Evolutionary conservation across 495 filamentous ascomycete species (phyloP).

Genomic region (Penicillium nucicola): DNA sequence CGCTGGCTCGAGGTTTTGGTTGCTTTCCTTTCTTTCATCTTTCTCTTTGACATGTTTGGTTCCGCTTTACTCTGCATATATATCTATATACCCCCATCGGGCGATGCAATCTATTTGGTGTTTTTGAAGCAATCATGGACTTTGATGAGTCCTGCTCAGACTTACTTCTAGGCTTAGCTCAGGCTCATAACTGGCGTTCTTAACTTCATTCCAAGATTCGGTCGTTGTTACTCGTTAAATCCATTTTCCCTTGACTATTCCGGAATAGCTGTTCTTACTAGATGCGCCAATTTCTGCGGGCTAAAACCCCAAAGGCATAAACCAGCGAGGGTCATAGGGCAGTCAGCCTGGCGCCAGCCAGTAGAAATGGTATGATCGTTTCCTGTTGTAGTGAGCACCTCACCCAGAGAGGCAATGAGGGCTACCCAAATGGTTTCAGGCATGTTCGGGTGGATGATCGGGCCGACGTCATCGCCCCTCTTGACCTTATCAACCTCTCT

Average conservation of each 20-base stretch:
- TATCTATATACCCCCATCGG: slow-evolving; percentile 25
- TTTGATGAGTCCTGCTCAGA: neutral
- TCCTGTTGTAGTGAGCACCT: no score
- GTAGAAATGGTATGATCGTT: no score
- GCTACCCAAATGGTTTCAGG: neutral
- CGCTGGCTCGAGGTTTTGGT: slow-evolving; percentile 15
- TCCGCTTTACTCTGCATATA: slow-evolving; percentile 27
- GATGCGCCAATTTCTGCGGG: no score
- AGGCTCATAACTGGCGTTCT: slow-evolving; percentile 12
- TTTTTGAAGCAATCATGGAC: slow-evolving; percentile 7
- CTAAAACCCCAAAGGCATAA: no score
- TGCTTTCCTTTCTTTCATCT: slow-evolving; percentile 13
- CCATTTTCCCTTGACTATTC: neutral
- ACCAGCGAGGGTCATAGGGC: no score
- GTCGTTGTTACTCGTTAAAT: slow-evolving; percentile 1
- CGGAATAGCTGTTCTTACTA: no score
- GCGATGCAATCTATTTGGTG: slow-evolving; percentile 27
- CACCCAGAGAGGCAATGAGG: no score
- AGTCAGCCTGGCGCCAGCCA: no score
- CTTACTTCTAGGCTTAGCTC: neutral
- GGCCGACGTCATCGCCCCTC: slow-evolving; percentile 28
- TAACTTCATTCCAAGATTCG: slow-evolving; percentile 19
- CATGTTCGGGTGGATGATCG: slow-evolving; percentile 6
- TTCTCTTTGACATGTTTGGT: slow-evolving; percentile 12
- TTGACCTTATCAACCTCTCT: slow-evolving; percentile 3